Conservation (phyloP, 1,284 basidiomycete genomes). For the Cystobasidium sp. region DNA sequence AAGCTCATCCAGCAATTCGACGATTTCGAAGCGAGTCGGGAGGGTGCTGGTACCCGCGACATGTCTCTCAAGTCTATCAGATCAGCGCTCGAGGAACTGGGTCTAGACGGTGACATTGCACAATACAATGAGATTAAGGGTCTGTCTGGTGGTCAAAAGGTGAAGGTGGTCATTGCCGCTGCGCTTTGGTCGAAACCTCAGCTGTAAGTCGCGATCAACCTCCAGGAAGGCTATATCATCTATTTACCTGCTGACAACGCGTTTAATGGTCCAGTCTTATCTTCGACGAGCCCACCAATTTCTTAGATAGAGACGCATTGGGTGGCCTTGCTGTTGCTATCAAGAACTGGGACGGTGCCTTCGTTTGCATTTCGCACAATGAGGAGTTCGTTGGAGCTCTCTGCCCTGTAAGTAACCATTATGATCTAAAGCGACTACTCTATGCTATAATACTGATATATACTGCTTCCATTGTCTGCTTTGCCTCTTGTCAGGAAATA, state of each 20-base stretch:
- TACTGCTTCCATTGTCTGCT: slow-evolving; percentile 53
- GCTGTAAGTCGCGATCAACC: slow-evolving; percentile 47
- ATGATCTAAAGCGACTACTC: slow-evolving; percentile 57
- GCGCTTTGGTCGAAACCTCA: slow-evolving; percentile 95
- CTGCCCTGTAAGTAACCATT: slow-evolving; percentile 72
- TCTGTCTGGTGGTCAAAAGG: slow-evolving; percentile 74
- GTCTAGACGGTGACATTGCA: slow-evolving; percentile 93
- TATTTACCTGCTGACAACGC: slow-evolving; percentile 35
- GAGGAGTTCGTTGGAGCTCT: slow-evolving; percentile 79
- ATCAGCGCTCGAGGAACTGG: slow-evolving; percentile 88
- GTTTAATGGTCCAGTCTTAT: slow-evolving; percentile 47
- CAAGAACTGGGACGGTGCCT: slow-evolving; percentile 93
- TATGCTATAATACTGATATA: slow-evolving; percentile 60
- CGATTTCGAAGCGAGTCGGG: slow-evolving; percentile 91
- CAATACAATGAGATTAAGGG: slow-evolving; percentile 96
- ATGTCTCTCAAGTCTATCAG: slow-evolving; percentile 78
- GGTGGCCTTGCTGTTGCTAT: slow-evolving; percentile 96
- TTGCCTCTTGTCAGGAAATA: slow-evolving; percentile 62
- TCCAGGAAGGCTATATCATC: not conserved
- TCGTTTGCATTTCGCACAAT: slow-evolving; percentile 97
- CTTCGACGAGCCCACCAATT: slow-evolving; percentile 81
- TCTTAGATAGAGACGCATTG: slow-evolving; percentile 74
- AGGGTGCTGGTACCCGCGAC: slow-evolving; percentile 86
- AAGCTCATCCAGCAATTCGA: slow-evolving; percentile 95
- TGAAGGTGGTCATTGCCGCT: slow-evolving; percentile 88